Evolutionary conservation across 2,329 filamentous ascomycete species (phyloP), one percentile per base, ranked within the genome.

Genomic region (Pseudogymnoascus sp.): DNA sequence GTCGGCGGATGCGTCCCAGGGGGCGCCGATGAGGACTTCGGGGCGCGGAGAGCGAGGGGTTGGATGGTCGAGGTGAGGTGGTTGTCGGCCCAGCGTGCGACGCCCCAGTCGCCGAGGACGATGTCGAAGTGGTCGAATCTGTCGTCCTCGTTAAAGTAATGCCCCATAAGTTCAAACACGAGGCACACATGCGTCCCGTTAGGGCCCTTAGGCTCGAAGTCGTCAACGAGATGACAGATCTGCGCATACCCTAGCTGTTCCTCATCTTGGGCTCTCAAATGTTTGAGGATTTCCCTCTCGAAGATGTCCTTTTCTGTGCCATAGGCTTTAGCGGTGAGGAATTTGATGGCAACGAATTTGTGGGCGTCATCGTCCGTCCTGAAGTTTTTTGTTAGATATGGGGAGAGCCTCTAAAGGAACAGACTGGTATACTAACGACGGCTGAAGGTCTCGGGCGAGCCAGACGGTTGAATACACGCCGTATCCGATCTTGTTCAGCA

Each of bases 151-250:
- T 17, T 42, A 42, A 19, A 44, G 42, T 44, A 23, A 23, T 13
- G 8, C 42, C 73, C 72, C 19, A 75, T 68, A 35, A 74, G 63
- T 65, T 74, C 70, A 64, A 71, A 71, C 15, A 76, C 72, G 47
- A 77, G 69, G 64, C 74, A 76, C 62, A 67, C 65, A 47, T 76
- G 74, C 17, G 59, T 64, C 7, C 74, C 74, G 62, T 76, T 77
- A 1, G 72, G 5, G n/a, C 74, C 74, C 63, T 68, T 40, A 50
- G 72, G 71, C 19, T 62, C 47, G 44, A 75, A 75, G 19, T 65
- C 26, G 67, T 76, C 70, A 42, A 74, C 23, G 0, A 72, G 66
- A 40, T 68, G 67, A 61, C 65, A 64, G 26, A 72, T 62, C 40
- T 71, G 66, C 7, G 53, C 31, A 47, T 69, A 69, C 3, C 69